Evolutionary conservation across 2,329 filamentous ascomycete genomes (phyloP), one percentile per base, ranked within the genome.

Genomic region (Pseudogymnoascus sp.): DNA sequence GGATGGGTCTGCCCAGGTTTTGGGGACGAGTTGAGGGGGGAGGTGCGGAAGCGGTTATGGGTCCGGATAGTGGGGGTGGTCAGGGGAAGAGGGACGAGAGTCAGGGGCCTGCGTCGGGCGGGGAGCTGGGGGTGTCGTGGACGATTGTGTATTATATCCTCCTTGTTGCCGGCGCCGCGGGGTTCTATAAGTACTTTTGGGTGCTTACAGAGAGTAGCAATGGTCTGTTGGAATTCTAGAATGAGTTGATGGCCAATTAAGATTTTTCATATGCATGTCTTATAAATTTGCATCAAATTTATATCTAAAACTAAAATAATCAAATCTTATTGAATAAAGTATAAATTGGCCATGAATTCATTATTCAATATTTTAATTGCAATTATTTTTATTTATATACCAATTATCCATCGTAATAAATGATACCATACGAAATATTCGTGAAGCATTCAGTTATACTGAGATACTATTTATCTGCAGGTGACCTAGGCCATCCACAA

Each of bases 1-100:
- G 84, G 78, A 89, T 92, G 82, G 94, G 94, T 6, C 77, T 97
- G 59, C 94, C 94, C 21, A 83, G 92, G 5, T 76, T 97, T 63
- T 96, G 89, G 86, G 93, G 94, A 0, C 79, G 83, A 7, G 84
- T 97, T 3, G 83, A 87, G 68, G 82, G 78, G 13, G 65, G 59
- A n/a, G 35, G 37, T 39, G 69, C 62, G 35, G 68, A 67, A 40
- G 66, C 59, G 21, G 65, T 67, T 31, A 68, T 67, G 10, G 45
- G 63, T 40, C 61, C 66, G 45, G 62, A 69, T 68, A 65, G 67
- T 63, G 65, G 68, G 61, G 66, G 69, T 10, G 67, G 72, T 40
- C 62, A 67, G 10, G 71, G 74, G 58, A 76, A 76, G 60, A 78
- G 79, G 61, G 75, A 78, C 59, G 72, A 73, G 29, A 60, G 64